These are phyloP conservation scores for Pouteria glomerata DNA, from an alignment of 148 eudicot species.

Conservation along the genomic window DNA sequence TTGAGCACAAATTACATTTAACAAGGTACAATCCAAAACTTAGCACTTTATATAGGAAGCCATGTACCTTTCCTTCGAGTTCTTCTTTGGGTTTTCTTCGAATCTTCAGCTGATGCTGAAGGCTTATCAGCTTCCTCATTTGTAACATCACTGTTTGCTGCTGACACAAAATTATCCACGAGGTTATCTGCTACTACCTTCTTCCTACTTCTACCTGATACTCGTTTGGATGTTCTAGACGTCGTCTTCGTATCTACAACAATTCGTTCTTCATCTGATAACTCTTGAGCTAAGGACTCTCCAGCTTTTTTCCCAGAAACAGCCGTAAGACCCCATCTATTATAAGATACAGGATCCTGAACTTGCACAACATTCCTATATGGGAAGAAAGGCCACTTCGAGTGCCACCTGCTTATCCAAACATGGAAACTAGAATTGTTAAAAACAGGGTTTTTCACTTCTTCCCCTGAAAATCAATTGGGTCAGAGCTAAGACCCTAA, in stretches of 20 bases:
- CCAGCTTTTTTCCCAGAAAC: constrained; percentile 37
- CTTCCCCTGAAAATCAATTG: neutral
- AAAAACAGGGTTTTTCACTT: neutral
- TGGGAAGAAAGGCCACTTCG: constrained; percentile 33
- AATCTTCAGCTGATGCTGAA: constrained; percentile 21
- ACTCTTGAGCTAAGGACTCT: constrained; percentile 21
- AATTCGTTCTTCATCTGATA: constrained; percentile 34
- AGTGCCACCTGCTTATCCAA: constrained; percentile 53
- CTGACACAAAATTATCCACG: constrained; percentile 28
- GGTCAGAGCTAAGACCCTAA: neutral
- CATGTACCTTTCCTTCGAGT: constrained; percentile 58
- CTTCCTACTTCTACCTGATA: constrained; percentile 41
- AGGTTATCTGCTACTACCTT: constrained; percentile 30
- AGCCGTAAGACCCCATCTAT: constrained; percentile 36
- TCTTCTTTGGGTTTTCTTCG: constrained; percentile 49
- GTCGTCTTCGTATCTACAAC: constrained; percentile 34
- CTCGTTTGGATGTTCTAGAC: constrained; percentile 28
- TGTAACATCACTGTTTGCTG: constrained; percentile 16
- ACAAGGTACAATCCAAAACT: neutral
- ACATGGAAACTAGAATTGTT: neutral
- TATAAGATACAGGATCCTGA: constrained; percentile 30
- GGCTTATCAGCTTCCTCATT: constrained; percentile 26
- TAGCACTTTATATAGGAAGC: neutral
- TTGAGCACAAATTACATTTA: neutral
- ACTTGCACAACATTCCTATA: constrained; percentile 34